A percentile compares a stretch with the other conserved stretches of the same genome.
Evolutionary conservation across 108 stramenopile species (phyloP).

Genomic region (Aurantiochytrium sp.): DNA sequence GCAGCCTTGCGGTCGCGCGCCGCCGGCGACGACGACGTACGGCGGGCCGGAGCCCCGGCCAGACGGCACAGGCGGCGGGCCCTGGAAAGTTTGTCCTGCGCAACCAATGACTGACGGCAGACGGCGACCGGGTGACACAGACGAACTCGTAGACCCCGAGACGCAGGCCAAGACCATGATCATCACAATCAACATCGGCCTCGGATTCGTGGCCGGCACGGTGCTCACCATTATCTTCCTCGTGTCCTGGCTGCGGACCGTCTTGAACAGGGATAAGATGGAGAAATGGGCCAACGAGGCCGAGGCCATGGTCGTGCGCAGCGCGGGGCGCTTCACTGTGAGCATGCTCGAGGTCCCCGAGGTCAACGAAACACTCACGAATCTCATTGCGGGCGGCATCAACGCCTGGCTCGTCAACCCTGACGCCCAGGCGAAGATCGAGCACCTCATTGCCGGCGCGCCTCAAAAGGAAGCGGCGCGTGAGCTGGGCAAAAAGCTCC

Average conservation of each 20-base stretch:
- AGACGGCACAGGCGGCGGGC: too few relatives aligned
- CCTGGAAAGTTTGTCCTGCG: too few relatives aligned
- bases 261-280: neutral
- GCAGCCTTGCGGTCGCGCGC: too few relatives aligned
- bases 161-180: neutral
- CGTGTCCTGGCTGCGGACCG: neutral
- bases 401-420: slow-evolving; percentile 27
- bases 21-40: too few relatives aligned
- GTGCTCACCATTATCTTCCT: slow-evolving; percentile 10
- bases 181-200: slow-evolving; percentile 10
- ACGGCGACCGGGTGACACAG: too few relatives aligned
- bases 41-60: too few relatives aligned
- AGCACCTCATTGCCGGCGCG: neutral
- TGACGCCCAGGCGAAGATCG: neutral
- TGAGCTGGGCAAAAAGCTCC: neutral
- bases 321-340: neutral
- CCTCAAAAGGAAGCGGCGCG: neutral
- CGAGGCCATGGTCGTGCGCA: neutral
- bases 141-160: too few relatives aligned
- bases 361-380: neutral
- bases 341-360: neutral
- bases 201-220: neutral
- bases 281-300: neutral
- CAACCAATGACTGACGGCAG: too few relatives aligned
- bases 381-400: slow-evolving; percentile 22